Percentiles rank a stretch among this genome's conserved stretches.
Conservation (phyloP, 2,329 filamentous ascomycete species). For the Fusarium odoratissimum region DNA sequence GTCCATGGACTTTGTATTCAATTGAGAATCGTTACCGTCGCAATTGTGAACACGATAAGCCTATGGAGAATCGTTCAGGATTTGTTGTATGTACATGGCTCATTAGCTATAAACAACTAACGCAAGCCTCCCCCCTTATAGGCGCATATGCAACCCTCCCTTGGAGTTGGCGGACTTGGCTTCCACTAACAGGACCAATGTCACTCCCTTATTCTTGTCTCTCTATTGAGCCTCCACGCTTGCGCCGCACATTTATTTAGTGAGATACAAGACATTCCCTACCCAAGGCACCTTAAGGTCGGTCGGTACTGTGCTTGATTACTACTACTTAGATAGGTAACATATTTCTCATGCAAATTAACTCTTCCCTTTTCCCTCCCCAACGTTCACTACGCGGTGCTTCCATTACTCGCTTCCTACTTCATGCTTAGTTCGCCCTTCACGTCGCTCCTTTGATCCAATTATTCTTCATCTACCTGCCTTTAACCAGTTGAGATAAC, state of each 20-base stretch:
- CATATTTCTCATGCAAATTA: background rate
- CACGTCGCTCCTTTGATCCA: slow-evolving; percentile 18
- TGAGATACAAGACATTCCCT: background rate
- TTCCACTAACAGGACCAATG: background rate
- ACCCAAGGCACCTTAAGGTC: background rate
- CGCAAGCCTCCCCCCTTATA: slow-evolving; percentile 2
- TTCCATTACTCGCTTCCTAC: slow-evolving; percentile 1
- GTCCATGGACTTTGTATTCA: background rate
- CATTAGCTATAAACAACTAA: background rate
- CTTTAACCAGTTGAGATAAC: slow-evolving; percentile 3
- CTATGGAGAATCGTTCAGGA: background rate
- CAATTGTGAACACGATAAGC: background rate
- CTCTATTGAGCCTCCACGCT: slow-evolving; percentile 14
- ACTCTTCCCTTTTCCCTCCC: background rate
- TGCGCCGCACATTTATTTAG: slow-evolving; percentile 14
- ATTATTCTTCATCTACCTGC: background rate
- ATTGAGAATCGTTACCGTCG: background rate
- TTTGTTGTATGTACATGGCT: background rate
- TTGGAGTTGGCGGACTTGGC: slow-evolving; percentile 5
- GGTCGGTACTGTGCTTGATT: background rate
- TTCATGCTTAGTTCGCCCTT: slow-evolving; percentile 1
- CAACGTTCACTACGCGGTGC: background rate
- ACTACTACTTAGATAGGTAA: background rate
- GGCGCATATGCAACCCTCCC: slow-evolving; percentile 2
- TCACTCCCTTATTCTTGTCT: slow-evolving; percentile 22